Evolutionary conservation across 495 filamentous ascomycete genomes (phyloP).

Genomic region (Aspergillus sclerotioniger): DNA sequence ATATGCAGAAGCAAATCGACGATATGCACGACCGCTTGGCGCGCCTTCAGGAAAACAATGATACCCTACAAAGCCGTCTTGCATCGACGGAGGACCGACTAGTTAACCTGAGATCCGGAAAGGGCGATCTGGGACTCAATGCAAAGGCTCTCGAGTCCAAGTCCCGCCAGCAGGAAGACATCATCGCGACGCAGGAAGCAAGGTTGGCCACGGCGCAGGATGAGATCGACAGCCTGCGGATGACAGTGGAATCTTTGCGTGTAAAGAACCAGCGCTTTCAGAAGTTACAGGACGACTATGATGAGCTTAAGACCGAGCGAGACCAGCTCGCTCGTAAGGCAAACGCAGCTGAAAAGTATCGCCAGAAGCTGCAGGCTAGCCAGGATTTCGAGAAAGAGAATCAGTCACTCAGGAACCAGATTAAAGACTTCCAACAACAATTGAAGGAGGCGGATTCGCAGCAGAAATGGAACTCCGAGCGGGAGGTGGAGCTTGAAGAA

Average conservation of each 20-base stretch:
- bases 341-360: slow-evolving; percentile 71
- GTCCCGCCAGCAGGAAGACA: slow-evolving; percentile 52
- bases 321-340: slow-evolving; percentile 77
- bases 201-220: slow-evolving; percentile 49
- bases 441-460: slow-evolving; percentile 53
- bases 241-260: slow-evolving; percentile 9
- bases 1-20: slow-evolving; percentile 50
- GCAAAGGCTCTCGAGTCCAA: slow-evolving; percentile 47
- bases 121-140: slow-evolving; percentile 43
- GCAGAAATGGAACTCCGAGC: slow-evolving; percentile 42
- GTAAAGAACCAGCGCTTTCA: slow-evolving; percentile 48
- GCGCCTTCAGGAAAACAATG: slow-evolving; percentile 57
- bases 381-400: slow-evolving; percentile 72
- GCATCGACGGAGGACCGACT: slow-evolving; percentile 48
- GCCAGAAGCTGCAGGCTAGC: slow-evolving; percentile 71
- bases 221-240: slow-evolving; percentile 18
- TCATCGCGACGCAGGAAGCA: slow-evolving; percentile 57
- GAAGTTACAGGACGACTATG: slow-evolving; percentile 63
- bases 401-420: slow-evolving; percentile 57
- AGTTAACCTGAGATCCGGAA: slow-evolving; percentile 42
- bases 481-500: slow-evolving; percentile 58
- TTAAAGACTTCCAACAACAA: slow-evolving; percentile 56
- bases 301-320: slow-evolving; percentile 68
- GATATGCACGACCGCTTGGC: slow-evolving; percentile 57
- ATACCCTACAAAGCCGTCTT: slow-evolving; percentile 46